A percentile compares a stretch with the other conserved stretches of the same genome.
Evolutionary conservation across 345 rosid genomes (phyloP).

Genomic region (Arabis hirsuta): DNA sequence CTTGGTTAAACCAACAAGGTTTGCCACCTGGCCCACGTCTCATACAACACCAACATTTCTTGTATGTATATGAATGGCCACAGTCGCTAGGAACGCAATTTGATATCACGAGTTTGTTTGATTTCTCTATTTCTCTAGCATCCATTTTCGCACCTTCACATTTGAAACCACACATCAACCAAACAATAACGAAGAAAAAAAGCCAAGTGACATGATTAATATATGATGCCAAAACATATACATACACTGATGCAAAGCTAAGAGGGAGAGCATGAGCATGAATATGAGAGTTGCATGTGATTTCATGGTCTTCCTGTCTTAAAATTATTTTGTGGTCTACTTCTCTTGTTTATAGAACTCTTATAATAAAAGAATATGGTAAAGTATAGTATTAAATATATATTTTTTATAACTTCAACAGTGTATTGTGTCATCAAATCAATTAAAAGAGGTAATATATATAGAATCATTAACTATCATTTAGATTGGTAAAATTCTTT

Average conservation of each 20-base stretch:
- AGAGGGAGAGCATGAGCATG: constrained; percentile 17
- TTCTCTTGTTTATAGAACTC: neutral
- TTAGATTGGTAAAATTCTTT: neutral
- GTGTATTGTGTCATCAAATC: neutral
- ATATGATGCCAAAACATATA: neutral
- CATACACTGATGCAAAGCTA: constrained; percentile 15
- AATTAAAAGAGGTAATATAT: neutral
- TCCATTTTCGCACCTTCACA: neutral
- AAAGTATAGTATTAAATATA: no score
- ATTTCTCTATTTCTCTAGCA: neutral
- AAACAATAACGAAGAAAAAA: neutral
- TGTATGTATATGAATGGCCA: neutral
- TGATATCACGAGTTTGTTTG: neutral
- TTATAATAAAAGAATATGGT: neutral
- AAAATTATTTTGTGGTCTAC: neutral
- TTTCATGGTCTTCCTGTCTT: neutral
- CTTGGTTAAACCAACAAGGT: neutral
- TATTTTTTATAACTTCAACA: no score
- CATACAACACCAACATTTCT: constrained; percentile 6
- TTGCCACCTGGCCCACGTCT: no score
- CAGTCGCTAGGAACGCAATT: neutral
- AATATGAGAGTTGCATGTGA: neutral
- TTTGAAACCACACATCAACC: constrained; percentile 1
- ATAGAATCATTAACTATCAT: neutral
- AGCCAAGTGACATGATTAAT: neutral